Evolutionary conservation across 495 filamentous ascomycete species (phyloP).

Genomic region (Trichoderma asperelloides): DNA sequence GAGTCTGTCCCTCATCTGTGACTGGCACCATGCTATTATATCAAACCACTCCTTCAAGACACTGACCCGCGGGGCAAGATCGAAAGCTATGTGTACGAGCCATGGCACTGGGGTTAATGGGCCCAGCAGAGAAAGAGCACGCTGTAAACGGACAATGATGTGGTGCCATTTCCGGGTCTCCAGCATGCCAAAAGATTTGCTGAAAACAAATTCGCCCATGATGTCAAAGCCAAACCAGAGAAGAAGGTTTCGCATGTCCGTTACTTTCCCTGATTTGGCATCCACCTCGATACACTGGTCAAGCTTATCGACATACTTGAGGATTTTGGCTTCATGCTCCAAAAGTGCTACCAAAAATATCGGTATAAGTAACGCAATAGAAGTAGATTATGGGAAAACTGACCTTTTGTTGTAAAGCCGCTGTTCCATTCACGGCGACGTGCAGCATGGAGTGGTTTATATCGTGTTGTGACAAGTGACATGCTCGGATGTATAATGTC

Average conservation of each 20-base stretch:
- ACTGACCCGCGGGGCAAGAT: conserved; percentile 22
- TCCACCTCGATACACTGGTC: conserved; percentile 18
- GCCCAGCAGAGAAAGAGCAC: conserved; percentile 27
- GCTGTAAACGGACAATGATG: conserved; percentile 20
- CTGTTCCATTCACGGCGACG: conserved; percentile 29
- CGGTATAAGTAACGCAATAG: conserved; percentile 7
- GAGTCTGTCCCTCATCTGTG: conserved; percentile 26
- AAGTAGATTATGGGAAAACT: conserved; percentile 15
- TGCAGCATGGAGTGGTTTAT: conserved; percentile 18
- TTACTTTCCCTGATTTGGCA: conserved; percentile 13
- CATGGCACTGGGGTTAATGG: conserved; percentile 29
- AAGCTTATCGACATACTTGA: conserved; percentile 18
- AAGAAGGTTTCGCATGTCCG: conserved; percentile 42
- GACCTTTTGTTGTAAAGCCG: conserved; percentile 21
- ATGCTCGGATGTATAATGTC: conserved; percentile 26
- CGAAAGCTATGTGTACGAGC: conserved; percentile 24
- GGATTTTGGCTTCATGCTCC: conserved; percentile 22
- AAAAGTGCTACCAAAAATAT: background rate
- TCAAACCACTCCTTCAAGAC: conserved; percentile 23
- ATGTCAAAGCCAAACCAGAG: conserved; percentile 53
- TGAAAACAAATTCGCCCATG: conserved; percentile 54
- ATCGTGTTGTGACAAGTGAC: conserved; percentile 24
- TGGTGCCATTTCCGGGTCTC: conserved; percentile 15
- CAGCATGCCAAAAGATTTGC: conserved; percentile 54
- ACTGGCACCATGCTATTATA: conserved; percentile 25